phyloP scores from a whole-genome alignment of 495 filamentous ascomycete genomes.

The Neurospora sp. region DNA sequence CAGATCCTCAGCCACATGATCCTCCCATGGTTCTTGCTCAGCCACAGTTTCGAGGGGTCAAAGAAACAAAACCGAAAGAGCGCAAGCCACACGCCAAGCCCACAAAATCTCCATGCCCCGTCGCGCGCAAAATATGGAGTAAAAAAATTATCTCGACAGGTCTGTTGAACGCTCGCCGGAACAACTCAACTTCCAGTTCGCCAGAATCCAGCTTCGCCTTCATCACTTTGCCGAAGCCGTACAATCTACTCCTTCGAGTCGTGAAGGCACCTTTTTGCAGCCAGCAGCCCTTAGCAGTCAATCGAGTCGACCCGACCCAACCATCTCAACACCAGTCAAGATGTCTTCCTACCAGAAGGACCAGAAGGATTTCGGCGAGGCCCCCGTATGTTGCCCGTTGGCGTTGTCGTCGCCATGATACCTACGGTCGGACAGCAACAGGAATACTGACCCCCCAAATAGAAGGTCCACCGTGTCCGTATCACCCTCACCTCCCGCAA shows the following conservation, averaged over 20 bases:
- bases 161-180: constrained; percentile 1
- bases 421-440: not conserved
- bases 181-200: not conserved
- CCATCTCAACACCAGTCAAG: constrained; percentile 36
- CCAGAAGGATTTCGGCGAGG: constrained; percentile 78
- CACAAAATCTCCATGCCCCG: constrained; percentile 9
- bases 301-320: not conserved
- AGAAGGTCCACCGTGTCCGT: constrained; percentile 97
- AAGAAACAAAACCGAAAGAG: not conserved
- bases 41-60: not conserved
- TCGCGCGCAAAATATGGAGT: constrained; percentile 2
- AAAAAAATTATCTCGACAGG: not conserved
- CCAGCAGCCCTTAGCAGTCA: constrained; percentile 2
- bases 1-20: not conserved
- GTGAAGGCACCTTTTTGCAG: constrained; percentile 37
- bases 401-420: not conserved
- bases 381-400: constrained; percentile 22
- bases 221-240: constrained; percentile 74
- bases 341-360: constrained; percentile 88
- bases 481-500: constrained; percentile 94
- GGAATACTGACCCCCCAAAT: constrained; percentile 2
- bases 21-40: not conserved
- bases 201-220: constrained; percentile 31
- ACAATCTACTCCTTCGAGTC: constrained; percentile 46
- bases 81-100: constrained; percentile 5